Evolutionary conservation across 495 filamentous ascomycete species (phyloP), one percentile per base, ranked within the genome.

Genomic region (Mytilinidion resinicola): DNA sequence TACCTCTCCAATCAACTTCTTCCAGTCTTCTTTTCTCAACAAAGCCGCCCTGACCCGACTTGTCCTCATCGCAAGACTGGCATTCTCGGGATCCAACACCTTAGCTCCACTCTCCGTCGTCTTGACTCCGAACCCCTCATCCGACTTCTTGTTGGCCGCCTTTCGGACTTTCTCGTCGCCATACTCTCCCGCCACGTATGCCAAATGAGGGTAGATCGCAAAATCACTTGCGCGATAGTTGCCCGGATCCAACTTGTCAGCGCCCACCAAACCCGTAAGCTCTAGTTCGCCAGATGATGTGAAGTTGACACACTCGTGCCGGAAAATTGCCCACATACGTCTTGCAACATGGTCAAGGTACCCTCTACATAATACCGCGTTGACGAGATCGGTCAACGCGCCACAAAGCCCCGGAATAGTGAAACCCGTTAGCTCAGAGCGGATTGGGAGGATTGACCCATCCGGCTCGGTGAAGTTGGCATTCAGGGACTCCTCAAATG

Each of bases 401-500:
- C 57, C 57, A 1, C 48, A 50, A 11, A 60, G 51, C 30, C 57
- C 57, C 4, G 57, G 57, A 51, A 60, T 60, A 20, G 55, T 63
- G 48, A 59, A 63, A 20, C 55, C 60, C 9, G 55, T 63, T 3
- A 63, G 47, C 38, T 63, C 55, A 25, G 54, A 58, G 37, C 55
- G 49, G 38, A 63, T 63, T 43, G 59, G 54, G 3, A 62, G 46
- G 37, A 62, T 53, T 21, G 59, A 56, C 17, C 59, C 59, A 33
- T 62, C 59, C n/a, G 48, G 53, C 11, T 57, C 46, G 20, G 53
- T 62, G 59, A 62, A 62, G 20, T 62, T 52, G 14, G 47, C 53
- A 14, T 56, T 52, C 12, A 62, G 59, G 9, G 59, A 53, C 14
- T 51, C 8, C 36, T 57, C 44, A 44, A 62, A 62, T 17, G 52